phyloP scores from a whole-genome alignment of 768 basidiomycete genomes.

The Suillus luteus region DNA sequence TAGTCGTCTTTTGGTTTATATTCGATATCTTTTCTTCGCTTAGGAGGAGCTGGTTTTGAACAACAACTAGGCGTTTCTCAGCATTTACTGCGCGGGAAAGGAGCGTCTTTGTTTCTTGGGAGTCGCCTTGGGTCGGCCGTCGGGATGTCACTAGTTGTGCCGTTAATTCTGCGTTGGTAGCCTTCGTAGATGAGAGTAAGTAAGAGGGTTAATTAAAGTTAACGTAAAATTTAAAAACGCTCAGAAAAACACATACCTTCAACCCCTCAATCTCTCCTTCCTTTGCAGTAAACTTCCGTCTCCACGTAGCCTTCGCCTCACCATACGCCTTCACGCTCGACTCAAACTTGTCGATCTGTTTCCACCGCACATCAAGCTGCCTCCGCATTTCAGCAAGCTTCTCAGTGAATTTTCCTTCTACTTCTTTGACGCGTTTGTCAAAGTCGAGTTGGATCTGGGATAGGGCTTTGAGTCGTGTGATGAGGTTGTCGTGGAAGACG shows the following conservation, averaged over 20 bases:
- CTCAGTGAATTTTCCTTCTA: slow-evolving; percentile 71
- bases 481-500: slow-evolving; percentile 93
- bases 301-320: slow-evolving; percentile 82
- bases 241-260: slow-evolving; percentile 64
- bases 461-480: slow-evolving; percentile 81
- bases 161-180: slow-evolving; percentile 72
- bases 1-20: slow-evolving; percentile 69
- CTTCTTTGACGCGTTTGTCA: slow-evolving; percentile 81
- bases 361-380: slow-evolving; percentile 87
- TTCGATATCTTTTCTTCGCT: slow-evolving; percentile 83
- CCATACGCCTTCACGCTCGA: slow-evolving; percentile 77
- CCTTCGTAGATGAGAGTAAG: slow-evolving; percentile 39
- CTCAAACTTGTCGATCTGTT: slow-evolving; percentile 93
- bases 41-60: slow-evolving; percentile 79
- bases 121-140: slow-evolving; percentile 58
- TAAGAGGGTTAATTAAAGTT: background rate
- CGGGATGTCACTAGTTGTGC: slow-evolving; percentile 65
- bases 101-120: slow-evolving; percentile 71
- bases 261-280: slow-evolving; percentile 89
- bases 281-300: slow-evolving; percentile 76
- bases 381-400: slow-evolving; percentile 78
- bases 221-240: slow-evolving; percentile 3
- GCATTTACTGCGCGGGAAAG: slow-evolving; percentile 77
- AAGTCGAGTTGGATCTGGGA: slow-evolving; percentile 85
- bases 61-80: slow-evolving; percentile 83